phyloP scores from a whole-genome alignment of 2,329 filamentous ascomycete genomes.

The Phyllosticta citrichinensis region DNA sequence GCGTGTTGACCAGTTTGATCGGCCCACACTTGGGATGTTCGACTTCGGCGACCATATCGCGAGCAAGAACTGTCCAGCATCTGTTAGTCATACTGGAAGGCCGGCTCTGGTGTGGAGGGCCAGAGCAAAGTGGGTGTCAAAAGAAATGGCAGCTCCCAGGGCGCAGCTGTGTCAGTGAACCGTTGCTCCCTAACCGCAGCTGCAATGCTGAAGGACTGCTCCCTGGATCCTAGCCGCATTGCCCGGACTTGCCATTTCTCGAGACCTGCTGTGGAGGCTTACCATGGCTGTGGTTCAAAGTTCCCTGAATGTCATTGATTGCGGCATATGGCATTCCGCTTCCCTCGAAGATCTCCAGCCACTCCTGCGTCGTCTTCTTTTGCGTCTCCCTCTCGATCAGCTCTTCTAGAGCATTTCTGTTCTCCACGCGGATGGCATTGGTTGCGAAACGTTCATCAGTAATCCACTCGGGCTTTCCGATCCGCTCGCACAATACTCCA shows the following conservation, averaged over 20 bases:
- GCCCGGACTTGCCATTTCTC: neutral
- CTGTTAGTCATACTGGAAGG: neutral
- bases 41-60: constrained; percentile 82
- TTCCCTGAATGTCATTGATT: constrained; percentile 82
- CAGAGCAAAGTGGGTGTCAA: no score
- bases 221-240: neutral
- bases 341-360: constrained; percentile 80
- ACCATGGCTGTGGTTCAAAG: constrained; percentile 78
- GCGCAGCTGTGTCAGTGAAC: no score
- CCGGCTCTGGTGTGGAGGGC: no score
- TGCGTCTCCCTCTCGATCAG: constrained; percentile 67
- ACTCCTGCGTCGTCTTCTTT: constrained; percentile 74
- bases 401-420: constrained; percentile 67
- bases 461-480: constrained; percentile 50
- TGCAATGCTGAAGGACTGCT: no score
- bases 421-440: constrained; percentile 50
- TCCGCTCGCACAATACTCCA: constrained; percentile 47
- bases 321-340: constrained; percentile 89
- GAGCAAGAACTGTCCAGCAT: constrained; percentile 47
- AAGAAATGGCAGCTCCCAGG: no score
- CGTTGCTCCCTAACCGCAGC: no score
- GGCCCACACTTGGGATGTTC: constrained; percentile 75
- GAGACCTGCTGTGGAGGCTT: constrained; percentile 20
- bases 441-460: constrained; percentile 47
- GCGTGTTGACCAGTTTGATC: constrained; percentile 85